phyloP scores from a whole-genome alignment of 208 protist genomes.

The Zelonia costaricensis region DNA sequence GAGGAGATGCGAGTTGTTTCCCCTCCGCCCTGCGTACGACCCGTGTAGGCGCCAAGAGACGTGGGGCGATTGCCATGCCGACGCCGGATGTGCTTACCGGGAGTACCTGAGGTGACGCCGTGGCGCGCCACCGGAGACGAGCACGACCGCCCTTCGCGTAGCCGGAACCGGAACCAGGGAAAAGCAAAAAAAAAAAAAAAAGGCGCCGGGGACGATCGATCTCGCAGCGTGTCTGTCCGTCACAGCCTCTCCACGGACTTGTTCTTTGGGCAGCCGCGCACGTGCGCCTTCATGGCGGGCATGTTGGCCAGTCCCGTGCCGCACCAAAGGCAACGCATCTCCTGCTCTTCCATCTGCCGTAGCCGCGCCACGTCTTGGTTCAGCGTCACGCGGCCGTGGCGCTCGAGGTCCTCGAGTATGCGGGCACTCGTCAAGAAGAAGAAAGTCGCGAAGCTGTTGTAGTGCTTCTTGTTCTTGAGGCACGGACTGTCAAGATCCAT shows the following conservation, averaged over 20 bases:
- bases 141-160: too few species aligned
- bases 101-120: too few species aligned
- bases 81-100: too few species aligned
- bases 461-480: slow-evolving; percentile 87
- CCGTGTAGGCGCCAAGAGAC: too few species aligned
- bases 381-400: slow-evolving; percentile 62
- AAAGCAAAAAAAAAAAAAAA: too few species aligned
- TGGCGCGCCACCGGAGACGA: too few species aligned
- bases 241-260: slow-evolving; percentile 26
- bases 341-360: slow-evolving; percentile 66
- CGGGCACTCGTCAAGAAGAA: slow-evolving; percentile 78
- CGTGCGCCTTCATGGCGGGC: slow-evolving; percentile 62
- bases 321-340: slow-evolving; percentile 86
- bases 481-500: slow-evolving; percentile 80
- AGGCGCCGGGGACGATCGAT: neutral
- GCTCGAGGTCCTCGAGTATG: slow-evolving; percentile 66
- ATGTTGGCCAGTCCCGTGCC: slow-evolving; percentile 52
- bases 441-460: slow-evolving; percentile 90
- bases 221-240: too few species aligned
- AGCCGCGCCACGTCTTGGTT: slow-evolving; percentile 65
- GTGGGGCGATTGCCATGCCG: too few species aligned
- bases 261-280: slow-evolving; percentile 55
- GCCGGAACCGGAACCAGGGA: too few species aligned
- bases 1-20: too few species aligned
- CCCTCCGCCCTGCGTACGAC: too few species aligned